Percentiles rank a stretch among this genome's conserved stretches.
These are phyloP conservation scores for Isatis tinctoria DNA, from an alignment of 345 rosid species.

Conservation along the genomic window DNA sequence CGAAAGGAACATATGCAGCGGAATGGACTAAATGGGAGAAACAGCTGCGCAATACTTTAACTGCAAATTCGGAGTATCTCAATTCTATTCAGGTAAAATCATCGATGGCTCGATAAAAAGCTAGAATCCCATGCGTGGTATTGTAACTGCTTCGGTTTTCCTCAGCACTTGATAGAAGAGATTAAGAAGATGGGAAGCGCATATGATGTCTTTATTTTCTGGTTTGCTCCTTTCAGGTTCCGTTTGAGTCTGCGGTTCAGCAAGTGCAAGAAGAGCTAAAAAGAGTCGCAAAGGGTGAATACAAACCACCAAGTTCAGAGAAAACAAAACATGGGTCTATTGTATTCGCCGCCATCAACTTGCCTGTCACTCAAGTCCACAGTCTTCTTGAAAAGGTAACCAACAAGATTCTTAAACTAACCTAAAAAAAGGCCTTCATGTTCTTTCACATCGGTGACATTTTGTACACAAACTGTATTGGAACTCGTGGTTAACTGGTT, in stretches of 20 bases:
- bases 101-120: background rate
- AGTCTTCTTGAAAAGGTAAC: constrained; percentile 57
- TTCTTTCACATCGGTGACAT: background rate
- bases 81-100: constrained; percentile 65
- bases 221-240: constrained; percentile 49
- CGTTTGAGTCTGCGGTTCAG: constrained; percentile 68
- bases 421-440: background rate
- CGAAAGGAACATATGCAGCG: constrained; percentile 63
- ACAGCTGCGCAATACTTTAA: constrained; percentile 48
- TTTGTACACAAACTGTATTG: background rate
- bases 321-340: constrained; percentile 64
- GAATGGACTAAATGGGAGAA: constrained; percentile 94
- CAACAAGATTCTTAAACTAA: background rate
- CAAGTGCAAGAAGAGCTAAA: constrained; percentile 71
- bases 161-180: background rate
- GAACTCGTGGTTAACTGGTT: background rate
- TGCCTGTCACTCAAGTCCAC: constrained; percentile 52
- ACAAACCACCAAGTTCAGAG: constrained; percentile 53
- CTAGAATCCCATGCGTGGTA: background rate
- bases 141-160: background rate
- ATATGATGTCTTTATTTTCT: background rate
- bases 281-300: constrained; percentile 63
- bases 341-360: constrained; percentile 74
- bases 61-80: constrained; percentile 52
- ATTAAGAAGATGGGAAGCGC: background rate